Conservation (phyloP, 768 basidiomycete species). For the Russula sp. region DNA sequence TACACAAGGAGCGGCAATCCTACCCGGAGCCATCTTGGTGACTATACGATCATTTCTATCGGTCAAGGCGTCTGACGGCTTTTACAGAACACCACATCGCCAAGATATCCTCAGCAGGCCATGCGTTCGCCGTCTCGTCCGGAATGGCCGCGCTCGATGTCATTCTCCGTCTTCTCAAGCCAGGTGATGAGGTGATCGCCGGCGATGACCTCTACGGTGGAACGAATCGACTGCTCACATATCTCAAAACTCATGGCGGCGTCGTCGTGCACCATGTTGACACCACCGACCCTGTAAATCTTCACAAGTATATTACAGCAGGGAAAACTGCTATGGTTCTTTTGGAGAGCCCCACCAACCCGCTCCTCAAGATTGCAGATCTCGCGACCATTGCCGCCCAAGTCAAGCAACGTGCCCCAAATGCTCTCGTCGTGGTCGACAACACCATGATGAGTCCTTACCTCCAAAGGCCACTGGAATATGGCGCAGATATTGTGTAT, state of each 20-base stretch:
- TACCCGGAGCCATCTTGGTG: slow-evolving; percentile 91
- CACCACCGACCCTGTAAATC: slow-evolving; percentile 68
- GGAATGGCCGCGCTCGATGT: slow-evolving; percentile 98
- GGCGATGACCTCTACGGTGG: slow-evolving; percentile 98
- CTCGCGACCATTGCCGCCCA: slow-evolving; percentile 77
- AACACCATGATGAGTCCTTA: slow-evolving; percentile 99
- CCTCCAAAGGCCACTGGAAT: slow-evolving; percentile 89
- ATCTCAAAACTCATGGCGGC: slow-evolving; percentile 82
- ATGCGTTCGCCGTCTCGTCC: slow-evolving; percentile 91
- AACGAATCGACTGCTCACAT: slow-evolving; percentile 90
- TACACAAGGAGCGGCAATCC: slow-evolving; percentile 96
- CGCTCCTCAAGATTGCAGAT: slow-evolving; percentile 92
- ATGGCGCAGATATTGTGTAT: slow-evolving; percentile 96
- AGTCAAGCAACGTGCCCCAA: slow-evolving; percentile 77
- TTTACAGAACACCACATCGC: slow-evolving; percentile 92
- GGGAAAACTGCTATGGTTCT: slow-evolving; percentile 91
- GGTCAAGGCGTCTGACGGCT: neutral
- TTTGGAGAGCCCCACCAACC: slow-evolving; percentile 96
- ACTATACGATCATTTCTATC: slow-evolving; percentile 31
- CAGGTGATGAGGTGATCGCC: slow-evolving; percentile 93
- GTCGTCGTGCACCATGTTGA: slow-evolving; percentile 92
- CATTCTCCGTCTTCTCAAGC: slow-evolving; percentile 90
- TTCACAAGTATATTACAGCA: slow-evolving; percentile 62
- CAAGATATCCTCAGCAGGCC: slow-evolving; percentile 88
- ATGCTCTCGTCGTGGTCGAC: slow-evolving; percentile 86